Percentiles rank a stretch among this genome's conserved stretches.
phyloP scores from a whole-genome alignment of 441 rosid species.

The Breynia disticha region DNA sequence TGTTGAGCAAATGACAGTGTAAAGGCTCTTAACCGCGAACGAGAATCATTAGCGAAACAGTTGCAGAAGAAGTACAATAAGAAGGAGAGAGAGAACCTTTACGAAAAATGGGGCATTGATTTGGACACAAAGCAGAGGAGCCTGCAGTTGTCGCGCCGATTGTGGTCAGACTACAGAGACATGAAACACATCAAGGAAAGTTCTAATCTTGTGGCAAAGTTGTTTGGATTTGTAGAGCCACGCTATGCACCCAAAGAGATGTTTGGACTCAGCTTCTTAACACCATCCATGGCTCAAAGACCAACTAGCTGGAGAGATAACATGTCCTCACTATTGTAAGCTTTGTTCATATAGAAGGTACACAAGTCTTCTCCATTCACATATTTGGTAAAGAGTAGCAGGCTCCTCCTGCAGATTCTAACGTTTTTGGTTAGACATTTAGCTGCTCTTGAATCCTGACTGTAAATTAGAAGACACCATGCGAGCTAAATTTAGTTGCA shows the following conservation, averaged over 20 bases:
- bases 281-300: constrained; percentile 24
- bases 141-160: constrained; percentile 43
- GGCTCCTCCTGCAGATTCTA: no score
- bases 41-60: constrained; percentile 52
- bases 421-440: background rate
- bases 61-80: constrained; percentile 47
- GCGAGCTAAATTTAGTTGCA: background rate
- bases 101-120: constrained; percentile 55
- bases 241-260: constrained; percentile 64
- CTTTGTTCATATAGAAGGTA: constrained; percentile 5
- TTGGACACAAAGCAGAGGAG: constrained; percentile 68
- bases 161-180: constrained; percentile 57
- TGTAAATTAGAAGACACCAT: constrained; percentile 10
- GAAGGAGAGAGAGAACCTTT: constrained; percentile 50
- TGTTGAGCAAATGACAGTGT: constrained; percentile 14
- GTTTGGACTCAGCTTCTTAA: constrained; percentile 60
- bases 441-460: constrained; percentile 2
- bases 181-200: constrained; percentile 55
- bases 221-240: constrained; percentile 54
- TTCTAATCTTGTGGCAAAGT: constrained; percentile 57
- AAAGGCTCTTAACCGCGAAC: constrained; percentile 61
- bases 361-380: background rate
- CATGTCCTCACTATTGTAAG: constrained; percentile 33
- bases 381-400: no score
- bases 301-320: constrained; percentile 45